Evolutionary conservation across 2,329 filamentous ascomycete species (phyloP), one percentile per base, ranked within the genome.

Genomic region (Cordyceps fumosorosea): DNA sequence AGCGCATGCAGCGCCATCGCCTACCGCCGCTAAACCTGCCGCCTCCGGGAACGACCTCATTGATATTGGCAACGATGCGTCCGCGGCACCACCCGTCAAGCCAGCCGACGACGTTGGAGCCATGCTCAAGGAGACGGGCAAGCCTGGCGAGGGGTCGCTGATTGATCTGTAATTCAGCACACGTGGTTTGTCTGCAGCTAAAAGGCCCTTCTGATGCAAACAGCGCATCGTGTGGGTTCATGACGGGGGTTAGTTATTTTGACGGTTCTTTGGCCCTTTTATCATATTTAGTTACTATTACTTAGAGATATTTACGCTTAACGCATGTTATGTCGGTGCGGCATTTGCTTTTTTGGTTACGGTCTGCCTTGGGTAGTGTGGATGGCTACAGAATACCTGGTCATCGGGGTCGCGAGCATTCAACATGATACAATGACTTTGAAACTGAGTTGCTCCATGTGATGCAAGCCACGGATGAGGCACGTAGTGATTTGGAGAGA

Each of bases 51-150:
- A 70, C 12, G 70, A 84, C 65, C 75, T 88, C 54, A 85, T 88
- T 64, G 81, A 89, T 66, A 81, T 87, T 67, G 81, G 80, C 62
- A 62, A 64, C 32, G 63, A 65, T 2, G 64, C 62, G 5, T 22
- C 47, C 4, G 32, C 64, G 3, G 57, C 48, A 24, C 11, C 56
- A 16, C 50, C 63, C 0, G 54, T 59, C 14, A 63, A 64, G 32
- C 42, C 65, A 5, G 62, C 68, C 37, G 64, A 76, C 64, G 76
- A 81, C 56, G 79, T 83, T 42, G 69, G 78, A 42, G 62, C 66
- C 11, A 68, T 83, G 71, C 73, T 84, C 20, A 68, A 74, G 34
- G 71, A 77, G 10, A 84, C 82, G 5, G 80, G 81, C 14, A 77
- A 76, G 62, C 76, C 74, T 20, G 73, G 76, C 5, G 72, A 78